A percentile compares a stretch with the other conserved stretches of the same genome.
These are phyloP conservation scores for Syncephalis fuscata DNA, from an alignment of 371 early-diverging fungal species.

Conservation along the genomic window DNA sequence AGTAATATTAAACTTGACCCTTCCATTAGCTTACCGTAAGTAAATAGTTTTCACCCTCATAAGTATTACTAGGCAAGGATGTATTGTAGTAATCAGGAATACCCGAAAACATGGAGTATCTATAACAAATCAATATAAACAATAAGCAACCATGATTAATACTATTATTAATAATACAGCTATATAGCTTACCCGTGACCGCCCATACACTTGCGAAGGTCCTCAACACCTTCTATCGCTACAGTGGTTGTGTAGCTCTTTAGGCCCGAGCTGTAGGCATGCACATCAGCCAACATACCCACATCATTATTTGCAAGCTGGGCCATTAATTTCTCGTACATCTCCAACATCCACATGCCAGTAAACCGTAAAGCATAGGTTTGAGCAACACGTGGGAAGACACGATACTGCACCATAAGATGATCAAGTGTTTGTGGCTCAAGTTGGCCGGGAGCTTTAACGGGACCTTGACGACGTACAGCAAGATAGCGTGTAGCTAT, in stretches of 20 bases:
- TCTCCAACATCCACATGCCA: conserved; percentile 39
- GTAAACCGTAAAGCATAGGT: conserved; percentile 63
- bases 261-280: conserved; percentile 69
- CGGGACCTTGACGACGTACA: conserved; percentile 64
- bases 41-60: conserved; percentile 25
- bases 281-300: conserved; percentile 53
- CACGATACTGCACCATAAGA: conserved; percentile 56
- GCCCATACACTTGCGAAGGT: conserved; percentile 53
- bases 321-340: conserved; percentile 45
- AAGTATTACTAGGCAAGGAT: conserved; percentile 46
- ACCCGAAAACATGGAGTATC: conserved; percentile 22
- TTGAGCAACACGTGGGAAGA: conserved; percentile 62
- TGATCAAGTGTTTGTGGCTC: conserved; percentile 71
- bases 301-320: conserved; percentile 25
- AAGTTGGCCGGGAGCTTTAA: conserved; percentile 17
- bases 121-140: conserved; percentile 9
- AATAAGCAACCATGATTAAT: too few species aligned
- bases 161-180: conserved; percentile 8
- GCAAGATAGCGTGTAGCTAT: conserved; percentile 64
- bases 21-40: conserved; percentile 33
- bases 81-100: conserved; percentile 54
- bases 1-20: conserved; percentile 12
- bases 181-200: conserved; percentile 70
- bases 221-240: conserved; percentile 63
- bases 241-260: conserved; percentile 65